These are phyloP conservation scores for Calonectria fujianensis DNA, from an alignment of 2,329 filamentous ascomycete genomes.

Conservation along the genomic window DNA sequence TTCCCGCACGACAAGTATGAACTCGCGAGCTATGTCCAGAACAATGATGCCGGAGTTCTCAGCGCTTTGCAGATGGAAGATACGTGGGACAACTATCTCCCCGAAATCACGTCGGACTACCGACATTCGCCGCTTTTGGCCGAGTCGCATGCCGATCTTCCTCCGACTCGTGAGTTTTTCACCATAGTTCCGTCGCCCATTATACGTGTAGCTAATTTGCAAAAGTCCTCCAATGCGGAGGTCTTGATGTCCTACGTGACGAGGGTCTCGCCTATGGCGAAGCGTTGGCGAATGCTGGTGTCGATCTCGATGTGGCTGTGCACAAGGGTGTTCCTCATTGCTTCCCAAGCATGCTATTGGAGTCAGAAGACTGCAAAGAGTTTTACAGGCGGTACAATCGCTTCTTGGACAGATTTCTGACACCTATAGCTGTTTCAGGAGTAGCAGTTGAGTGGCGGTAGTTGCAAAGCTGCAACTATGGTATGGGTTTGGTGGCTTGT, in stretches of 20 bases:
- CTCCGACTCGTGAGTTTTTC: conserved; percentile 45
- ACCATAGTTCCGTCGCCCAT: fast-evolving
- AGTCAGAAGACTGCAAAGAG: not conserved
- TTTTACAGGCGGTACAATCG: conserved; percentile 42
- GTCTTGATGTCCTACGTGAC: conserved; percentile 48
- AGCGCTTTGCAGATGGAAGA: conserved; percentile 38
- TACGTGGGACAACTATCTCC: conserved; percentile 39
- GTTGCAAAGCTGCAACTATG: not conserved
- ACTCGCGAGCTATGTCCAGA: conserved; percentile 51
- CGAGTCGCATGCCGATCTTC: conserved; percentile 36
- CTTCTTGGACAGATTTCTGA: not conserved
- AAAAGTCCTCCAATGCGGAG: conserved; percentile 49
- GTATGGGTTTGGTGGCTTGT: too few relatives aligned
- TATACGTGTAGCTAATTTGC: not conserved
- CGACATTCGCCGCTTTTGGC: conserved; percentile 51
- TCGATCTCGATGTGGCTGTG: conserved; percentile 43
- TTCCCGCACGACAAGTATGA: conserved; percentile 50
- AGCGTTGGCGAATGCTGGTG: conserved; percentile 38
- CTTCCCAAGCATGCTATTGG: conserved; percentile 39
- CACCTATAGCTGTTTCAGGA: not conserved
- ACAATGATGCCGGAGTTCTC: conserved; percentile 40
- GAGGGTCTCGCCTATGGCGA: conserved; percentile 49
- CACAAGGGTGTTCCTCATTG: conserved; percentile 53
- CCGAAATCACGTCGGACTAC: conserved; percentile 37
- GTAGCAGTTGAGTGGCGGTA: not conserved